Percentiles rank a stretch among this genome's conserved stretches.
Conservation (phyloP, 768 basidiomycete genomes). For the Xanthoconium stramineum region DNA sequence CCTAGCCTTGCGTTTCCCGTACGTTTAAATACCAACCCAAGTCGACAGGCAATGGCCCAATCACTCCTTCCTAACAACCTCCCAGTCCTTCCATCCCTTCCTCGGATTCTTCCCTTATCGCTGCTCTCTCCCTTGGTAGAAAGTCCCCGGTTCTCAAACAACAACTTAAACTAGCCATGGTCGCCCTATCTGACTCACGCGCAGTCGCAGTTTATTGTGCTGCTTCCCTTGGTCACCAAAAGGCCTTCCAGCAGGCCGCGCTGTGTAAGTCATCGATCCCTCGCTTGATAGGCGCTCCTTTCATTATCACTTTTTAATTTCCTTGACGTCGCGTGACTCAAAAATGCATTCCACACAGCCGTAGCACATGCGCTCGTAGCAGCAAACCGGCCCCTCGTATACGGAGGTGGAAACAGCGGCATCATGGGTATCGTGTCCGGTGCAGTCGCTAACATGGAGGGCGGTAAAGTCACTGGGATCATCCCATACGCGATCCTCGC, state of each 20-base stretch:
- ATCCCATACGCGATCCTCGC: slow-evolving; percentile 73
- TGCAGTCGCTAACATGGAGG: slow-evolving; percentile 52
- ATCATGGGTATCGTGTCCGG: slow-evolving; percentile 84
- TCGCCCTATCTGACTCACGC: slow-evolving; percentile 28
- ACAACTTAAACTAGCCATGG: slow-evolving; percentile 23
- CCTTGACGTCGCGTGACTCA: slow-evolving; percentile 1
- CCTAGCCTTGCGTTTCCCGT: slow-evolving; percentile 8
- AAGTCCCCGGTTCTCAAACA: slow-evolving; percentile 3
- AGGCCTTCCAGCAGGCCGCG: slow-evolving; percentile 66
- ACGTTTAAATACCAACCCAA: slow-evolving; percentile 26
- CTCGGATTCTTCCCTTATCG: background rate
- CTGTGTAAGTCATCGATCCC: slow-evolving; percentile 48
- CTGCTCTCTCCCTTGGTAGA: background rate
- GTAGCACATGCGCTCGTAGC: slow-evolving; percentile 70
- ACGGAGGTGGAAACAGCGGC: slow-evolving; percentile 81
- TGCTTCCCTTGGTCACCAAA: slow-evolving; percentile 61
- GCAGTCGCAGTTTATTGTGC: slow-evolving; percentile 85
- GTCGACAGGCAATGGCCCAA: slow-evolving; percentile 8
- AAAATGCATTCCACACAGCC: slow-evolving; percentile 38
- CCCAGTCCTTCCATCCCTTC: slow-evolving; percentile 1
- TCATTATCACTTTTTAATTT: background rate
- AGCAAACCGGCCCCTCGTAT: slow-evolving; percentile 64
- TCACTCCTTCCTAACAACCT: background rate
- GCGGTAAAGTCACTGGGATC: slow-evolving; percentile 75
- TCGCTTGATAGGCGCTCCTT: background rate